phyloP scores from a whole-genome alignment of 2,329 filamentous ascomycete genomes.

The Phaeophleospora eucalypticola region DNA sequence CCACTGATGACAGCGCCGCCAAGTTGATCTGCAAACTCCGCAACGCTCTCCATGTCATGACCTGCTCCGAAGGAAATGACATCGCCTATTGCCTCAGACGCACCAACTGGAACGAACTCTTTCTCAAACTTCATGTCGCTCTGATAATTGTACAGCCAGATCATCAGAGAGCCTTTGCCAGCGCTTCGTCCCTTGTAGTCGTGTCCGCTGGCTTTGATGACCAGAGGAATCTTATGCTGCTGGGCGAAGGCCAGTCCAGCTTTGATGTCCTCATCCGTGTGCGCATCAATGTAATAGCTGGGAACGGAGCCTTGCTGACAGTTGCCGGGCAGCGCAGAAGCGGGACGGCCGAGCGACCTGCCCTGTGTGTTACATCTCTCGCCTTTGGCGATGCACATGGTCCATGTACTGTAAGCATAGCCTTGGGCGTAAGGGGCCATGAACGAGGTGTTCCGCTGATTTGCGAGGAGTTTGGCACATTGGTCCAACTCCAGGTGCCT shows the following conservation, averaged over 20 bases:
- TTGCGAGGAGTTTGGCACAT: no score
- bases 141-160: constrained; percentile 22
- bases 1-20: constrained; percentile 16
- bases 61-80: constrained; percentile 2
- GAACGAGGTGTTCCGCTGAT: no score
- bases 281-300: not conserved
- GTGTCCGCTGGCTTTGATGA: constrained; percentile 27
- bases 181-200: constrained; percentile 23
- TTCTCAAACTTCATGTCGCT: constrained; percentile 1
- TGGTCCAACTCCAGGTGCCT: no score
- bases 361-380: not conserved
- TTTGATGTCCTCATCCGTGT: not conserved
- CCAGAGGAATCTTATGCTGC: constrained; percentile 18
- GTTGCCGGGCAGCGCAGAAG: no score
- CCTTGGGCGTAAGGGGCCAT: no score
- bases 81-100: not conserved
- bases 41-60: not conserved
- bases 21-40: constrained; percentile 1
- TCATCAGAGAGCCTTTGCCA: constrained; percentile 17
- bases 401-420: no score
- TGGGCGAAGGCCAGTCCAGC: constrained; percentile 21
- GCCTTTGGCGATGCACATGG: not conserved
- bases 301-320: not conserved
- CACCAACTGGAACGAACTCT: not conserved
- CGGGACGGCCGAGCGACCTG: no score